phyloP scores from a whole-genome alignment of 2,329 filamentous ascomycete species.

The Xylariaceae sp. region DNA sequence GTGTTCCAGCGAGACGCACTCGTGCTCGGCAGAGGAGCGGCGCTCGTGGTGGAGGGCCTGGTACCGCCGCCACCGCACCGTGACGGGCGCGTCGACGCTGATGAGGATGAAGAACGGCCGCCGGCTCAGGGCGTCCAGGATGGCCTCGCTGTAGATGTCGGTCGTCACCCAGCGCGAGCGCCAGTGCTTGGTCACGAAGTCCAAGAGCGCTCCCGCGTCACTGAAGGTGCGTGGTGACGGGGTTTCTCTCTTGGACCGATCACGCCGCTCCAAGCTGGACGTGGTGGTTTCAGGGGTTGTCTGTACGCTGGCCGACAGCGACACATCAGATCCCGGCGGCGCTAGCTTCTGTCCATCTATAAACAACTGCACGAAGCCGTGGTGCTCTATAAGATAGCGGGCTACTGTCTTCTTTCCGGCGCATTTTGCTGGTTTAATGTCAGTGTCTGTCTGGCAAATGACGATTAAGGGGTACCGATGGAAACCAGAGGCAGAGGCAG shows the following conservation, averaged over 20 bases:
- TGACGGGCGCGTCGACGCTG: slow-evolving; percentile 85
- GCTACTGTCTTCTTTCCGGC: slow-evolving; percentile 88
- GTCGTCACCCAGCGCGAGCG: slow-evolving; percentile 78
- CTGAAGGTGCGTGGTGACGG: slow-evolving; percentile 43
- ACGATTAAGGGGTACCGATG: no score
- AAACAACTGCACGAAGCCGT: slow-evolving; percentile 71
- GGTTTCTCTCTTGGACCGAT: slow-evolving; percentile 1
- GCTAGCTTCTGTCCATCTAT: slow-evolving; percentile 35
- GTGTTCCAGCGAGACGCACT: slow-evolving; percentile 41
- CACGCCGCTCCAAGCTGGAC: slow-evolving; percentile 2
- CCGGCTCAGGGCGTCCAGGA: slow-evolving; percentile 68
- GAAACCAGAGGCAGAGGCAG: no score
- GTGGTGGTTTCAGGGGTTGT: background rate
- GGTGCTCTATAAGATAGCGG: slow-evolving; percentile 76
- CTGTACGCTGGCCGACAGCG: slow-evolving; percentile 1
- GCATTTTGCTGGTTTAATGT: slow-evolving; percentile 60
- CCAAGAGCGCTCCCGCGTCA: slow-evolving; percentile 63
- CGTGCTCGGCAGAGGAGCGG: background rate
- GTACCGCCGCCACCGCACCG: slow-evolving; percentile 76
- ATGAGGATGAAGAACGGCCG: slow-evolving; percentile 91
- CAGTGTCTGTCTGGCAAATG: no score
- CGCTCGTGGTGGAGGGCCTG: slow-evolving; percentile 32
- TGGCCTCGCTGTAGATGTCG: slow-evolving; percentile 66
- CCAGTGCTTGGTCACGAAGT: slow-evolving; percentile 84
- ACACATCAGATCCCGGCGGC: background rate